A percentile compares a stretch with the other conserved stretches of the same genome.
These are phyloP conservation scores for Phytophthora pini DNA, from an alignment of 352 stramenopile genomes.

Conservation along the genomic window DNA sequence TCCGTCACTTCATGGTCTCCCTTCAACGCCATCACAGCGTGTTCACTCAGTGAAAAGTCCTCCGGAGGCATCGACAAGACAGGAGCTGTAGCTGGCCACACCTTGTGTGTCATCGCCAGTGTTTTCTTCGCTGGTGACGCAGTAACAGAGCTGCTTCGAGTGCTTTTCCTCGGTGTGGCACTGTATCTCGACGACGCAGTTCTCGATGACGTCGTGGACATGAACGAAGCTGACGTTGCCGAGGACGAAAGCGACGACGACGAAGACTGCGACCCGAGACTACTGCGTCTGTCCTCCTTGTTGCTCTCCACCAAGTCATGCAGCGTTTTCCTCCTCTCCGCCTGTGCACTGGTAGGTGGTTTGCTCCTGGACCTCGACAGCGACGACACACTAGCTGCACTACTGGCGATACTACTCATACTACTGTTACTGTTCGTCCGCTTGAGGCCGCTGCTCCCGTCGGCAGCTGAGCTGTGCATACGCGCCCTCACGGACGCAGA, in stretches of 20 bases:
- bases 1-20: constrained; percentile 71
- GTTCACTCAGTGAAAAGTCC: constrained; percentile 54
- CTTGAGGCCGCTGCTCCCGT: constrained; percentile 27
- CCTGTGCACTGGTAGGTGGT: constrained; percentile 20
- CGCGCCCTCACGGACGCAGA: constrained; percentile 28
- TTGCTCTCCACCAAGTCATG: constrained; percentile 52
- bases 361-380: constrained; percentile 24
- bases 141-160: constrained; percentile 7
- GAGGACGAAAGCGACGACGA: constrained; percentile 54
- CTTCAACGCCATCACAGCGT: constrained; percentile 63
- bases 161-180: constrained; percentile 4
- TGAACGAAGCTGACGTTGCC: constrained; percentile 41
- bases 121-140: constrained; percentile 26
- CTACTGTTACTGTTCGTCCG: constrained; percentile 44
- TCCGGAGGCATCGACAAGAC: constrained; percentile 36
- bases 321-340: constrained; percentile 41
- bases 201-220: constrained; percentile 41
- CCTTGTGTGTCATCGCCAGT: constrained; percentile 34
- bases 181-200: constrained; percentile 22
- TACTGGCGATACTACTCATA: constrained; percentile 37
- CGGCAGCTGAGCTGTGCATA: constrained; percentile 12
- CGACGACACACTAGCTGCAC: constrained; percentile 31
- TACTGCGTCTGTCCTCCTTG: constrained; percentile 51
- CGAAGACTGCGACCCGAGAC: constrained; percentile 59
- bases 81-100: constrained; percentile 43